Evolutionary conservation across 2,329 filamentous ascomycete genomes (phyloP).

Genomic region (Pseudopithomyces maydicus): DNA sequence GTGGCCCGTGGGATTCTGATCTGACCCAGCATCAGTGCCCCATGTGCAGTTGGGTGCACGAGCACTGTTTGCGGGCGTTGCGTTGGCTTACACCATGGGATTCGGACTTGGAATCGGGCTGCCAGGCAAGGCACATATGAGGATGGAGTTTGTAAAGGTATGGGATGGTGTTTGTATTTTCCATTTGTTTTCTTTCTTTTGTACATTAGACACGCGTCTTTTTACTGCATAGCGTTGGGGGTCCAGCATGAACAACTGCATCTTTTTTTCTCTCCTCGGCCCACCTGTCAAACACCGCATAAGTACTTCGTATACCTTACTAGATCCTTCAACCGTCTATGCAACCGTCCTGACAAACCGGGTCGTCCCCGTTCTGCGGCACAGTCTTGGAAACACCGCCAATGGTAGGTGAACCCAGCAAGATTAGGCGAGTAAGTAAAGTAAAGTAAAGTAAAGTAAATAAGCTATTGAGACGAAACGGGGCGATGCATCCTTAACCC

Average conservation of each 20-base stretch:
- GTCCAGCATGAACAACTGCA: background rate
- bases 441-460: background rate
- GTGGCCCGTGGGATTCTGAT: background rate
- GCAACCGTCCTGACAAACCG: background rate
- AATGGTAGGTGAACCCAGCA: background rate
- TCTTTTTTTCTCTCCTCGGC: background rate
- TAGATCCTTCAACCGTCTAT: background rate
- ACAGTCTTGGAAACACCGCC: background rate
- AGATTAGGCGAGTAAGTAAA: background rate
- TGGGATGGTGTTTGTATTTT: no score
- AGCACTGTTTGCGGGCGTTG: background rate
- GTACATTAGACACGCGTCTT: background rate
- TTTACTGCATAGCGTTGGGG: slow-evolving; percentile 7
- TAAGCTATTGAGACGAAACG: background rate
- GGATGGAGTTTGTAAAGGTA: background rate
- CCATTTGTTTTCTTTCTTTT: background rate
- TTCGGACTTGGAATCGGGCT: background rate
- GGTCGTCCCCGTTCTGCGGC: background rate
- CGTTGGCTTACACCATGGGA: slow-evolving; percentile 2
- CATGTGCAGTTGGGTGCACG: background rate
- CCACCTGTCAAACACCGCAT: no score
- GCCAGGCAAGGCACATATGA: background rate
- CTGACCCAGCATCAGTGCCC: slow-evolving; percentile 2
- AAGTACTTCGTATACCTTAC: background rate
- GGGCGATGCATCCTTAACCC: background rate